Evolutionary conservation across 805 yeast genomes (phyloP).

Genomic region (Pichia heedii): DNA sequence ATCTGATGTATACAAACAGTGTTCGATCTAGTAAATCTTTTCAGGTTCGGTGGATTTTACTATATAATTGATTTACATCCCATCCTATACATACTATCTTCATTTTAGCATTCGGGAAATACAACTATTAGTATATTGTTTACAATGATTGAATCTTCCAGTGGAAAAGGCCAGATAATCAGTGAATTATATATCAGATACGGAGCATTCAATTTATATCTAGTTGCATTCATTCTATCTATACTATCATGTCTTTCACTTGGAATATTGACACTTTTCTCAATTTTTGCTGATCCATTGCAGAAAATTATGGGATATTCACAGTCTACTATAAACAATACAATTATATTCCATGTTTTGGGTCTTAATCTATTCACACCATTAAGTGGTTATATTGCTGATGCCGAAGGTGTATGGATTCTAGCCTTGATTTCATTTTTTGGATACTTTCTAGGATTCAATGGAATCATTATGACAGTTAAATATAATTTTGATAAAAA

Average conservation of each 20-base stretch:
- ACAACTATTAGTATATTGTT: no score
- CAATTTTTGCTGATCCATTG: slow-evolving; percentile 69
- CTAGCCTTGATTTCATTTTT: slow-evolving; percentile 52
- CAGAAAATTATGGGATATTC: slow-evolving; percentile 47
- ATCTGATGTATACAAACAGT: no score
- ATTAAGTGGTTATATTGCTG: slow-evolving; percentile 71
- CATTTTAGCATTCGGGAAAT: no score
- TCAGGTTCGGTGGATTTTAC: no score
- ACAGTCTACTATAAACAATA: slow-evolving; percentile 56
- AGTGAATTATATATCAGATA: neutral
- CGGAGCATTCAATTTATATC: slow-evolving; percentile 18
- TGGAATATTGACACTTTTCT: slow-evolving; percentile 26
- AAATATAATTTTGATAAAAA: slow-evolving; percentile 25
- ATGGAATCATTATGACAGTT: slow-evolving; percentile 34
- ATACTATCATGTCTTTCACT: slow-evolving; percentile 22
- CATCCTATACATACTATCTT: no score
- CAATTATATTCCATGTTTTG: slow-evolving; percentile 64
- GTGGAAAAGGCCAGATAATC: neutral
- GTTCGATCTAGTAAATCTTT: no score
- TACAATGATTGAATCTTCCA: no score
- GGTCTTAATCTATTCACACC: slow-evolving; percentile 85
- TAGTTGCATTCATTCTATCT: slow-evolving; percentile 21
- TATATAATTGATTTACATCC: no score
- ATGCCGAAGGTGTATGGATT: slow-evolving; percentile 67
- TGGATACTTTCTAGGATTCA: slow-evolving; percentile 61